Evolutionary conservation across 1,139 yeast genomes (phyloP), one percentile per base, ranked within the genome.

Genomic region (Magnusiomyces clavatus): DNA sequence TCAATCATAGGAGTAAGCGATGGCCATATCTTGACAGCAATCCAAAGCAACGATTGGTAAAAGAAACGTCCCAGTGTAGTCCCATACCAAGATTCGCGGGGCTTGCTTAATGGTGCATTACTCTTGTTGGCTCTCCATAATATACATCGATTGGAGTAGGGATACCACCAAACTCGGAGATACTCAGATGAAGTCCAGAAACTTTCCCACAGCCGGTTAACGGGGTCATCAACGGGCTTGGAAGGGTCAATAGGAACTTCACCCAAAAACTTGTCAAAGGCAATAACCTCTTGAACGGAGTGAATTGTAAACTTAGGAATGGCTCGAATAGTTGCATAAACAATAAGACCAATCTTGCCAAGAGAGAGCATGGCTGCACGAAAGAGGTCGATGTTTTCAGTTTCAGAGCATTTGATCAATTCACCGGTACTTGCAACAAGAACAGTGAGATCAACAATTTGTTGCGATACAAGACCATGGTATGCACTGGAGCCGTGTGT

Each of bases 131-230:
- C 97, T 64, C 95, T 80, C 97, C 97, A 92, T 50, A 89, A 72
- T 38, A 89, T 82, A 71, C 96, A 87, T 61, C 83, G 83, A 52
- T 80, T 80, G 20, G 94, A 77, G 67, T 92, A 92, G 1, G 98
- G 98, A 68, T 86, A 92, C 97, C 98, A 92, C 97, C 97, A 92
- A 49, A 89, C 80, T 58, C 97, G 78, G 46, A 88, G 83, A 62
- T 82, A 92, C 69, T 92, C 98, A n/a, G 90, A 78, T 51, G 87
- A 82, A 8, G 87, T 80, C 96, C 97, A 92, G 45, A 90, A 70
- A 14, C 76, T 73, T 40, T 63, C 60, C 69, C 69, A 67, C 31
- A 61, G 53, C 82, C 89, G 94, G 81, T 61, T 78, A 71, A 53
- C 52, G 4, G 31, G 31, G 8, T 24, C 31, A 8, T 24, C 31